Conservation (phyloP, 306 rosid species). For the Vigna hirtella region DNA sequence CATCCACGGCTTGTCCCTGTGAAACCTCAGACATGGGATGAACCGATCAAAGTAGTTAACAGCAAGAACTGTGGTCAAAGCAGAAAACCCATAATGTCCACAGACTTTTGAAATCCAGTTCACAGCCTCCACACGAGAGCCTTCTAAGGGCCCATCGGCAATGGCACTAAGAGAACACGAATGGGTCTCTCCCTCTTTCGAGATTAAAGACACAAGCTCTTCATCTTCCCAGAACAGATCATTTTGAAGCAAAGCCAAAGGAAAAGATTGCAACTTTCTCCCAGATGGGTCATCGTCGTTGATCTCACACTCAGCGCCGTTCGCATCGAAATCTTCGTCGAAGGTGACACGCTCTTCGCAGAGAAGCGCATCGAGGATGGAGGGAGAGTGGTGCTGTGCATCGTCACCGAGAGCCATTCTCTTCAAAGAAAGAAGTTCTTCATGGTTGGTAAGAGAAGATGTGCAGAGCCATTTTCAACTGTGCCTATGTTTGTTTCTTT, state of each 20-base stretch:
- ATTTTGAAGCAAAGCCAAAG: conserved; percentile 54
- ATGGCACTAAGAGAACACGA: conserved; percentile 33
- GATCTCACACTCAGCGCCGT: conserved; percentile 44
- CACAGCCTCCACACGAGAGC: conserved; percentile 66
- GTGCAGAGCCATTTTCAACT: conserved; percentile 55
- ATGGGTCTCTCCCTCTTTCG: conserved; percentile 70
- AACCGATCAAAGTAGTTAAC: conserved; percentile 95
- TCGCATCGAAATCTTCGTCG: conserved; percentile 48
- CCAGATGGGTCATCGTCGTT: conserved; percentile 38
- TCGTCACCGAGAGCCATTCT: conserved; percentile 69
- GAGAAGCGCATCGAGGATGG: conserved; percentile 65
- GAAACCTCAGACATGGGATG: conserved; percentile 58
- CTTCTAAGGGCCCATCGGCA: conserved; percentile 56
- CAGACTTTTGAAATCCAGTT: conserved; percentile 73
- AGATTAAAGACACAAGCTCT: conserved; percentile 65
- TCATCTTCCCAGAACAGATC: conserved; percentile 74
- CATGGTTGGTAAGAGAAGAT: conserved; percentile 41
- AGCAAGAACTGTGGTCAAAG: conserved; percentile 78
- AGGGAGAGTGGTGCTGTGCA: conserved; percentile 51
- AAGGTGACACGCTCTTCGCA: conserved; percentile 69
- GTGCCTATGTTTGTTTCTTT: conserved; percentile 23
- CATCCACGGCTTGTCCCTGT: conserved; percentile 87
- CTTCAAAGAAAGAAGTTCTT: conserved; percentile 57
- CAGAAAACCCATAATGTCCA: conserved; percentile 67
- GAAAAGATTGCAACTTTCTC: conserved; percentile 52